These are phyloP conservation scores for Medicago arabica DNA, from an alignment of 306 rosid species.

Conservation along the genomic window DNA sequence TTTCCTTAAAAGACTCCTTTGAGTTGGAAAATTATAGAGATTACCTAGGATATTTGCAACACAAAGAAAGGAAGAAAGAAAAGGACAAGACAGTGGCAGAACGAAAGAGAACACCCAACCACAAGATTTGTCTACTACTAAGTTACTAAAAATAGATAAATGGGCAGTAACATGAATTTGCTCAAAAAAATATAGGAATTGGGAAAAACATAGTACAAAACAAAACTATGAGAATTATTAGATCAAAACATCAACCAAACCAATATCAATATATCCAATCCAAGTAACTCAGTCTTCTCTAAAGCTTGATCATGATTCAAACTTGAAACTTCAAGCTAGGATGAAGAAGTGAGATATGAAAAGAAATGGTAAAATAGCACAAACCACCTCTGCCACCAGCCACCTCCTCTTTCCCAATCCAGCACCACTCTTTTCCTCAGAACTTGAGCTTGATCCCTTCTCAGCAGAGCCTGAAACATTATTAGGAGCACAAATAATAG, in stretches of 20 bases:
- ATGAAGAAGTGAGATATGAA: constrained; percentile 48
- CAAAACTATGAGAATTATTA: background rate
- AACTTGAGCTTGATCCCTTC: constrained; percentile 43
- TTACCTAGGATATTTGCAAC: background rate
- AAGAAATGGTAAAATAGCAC: constrained; percentile 45
- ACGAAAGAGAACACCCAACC: background rate
- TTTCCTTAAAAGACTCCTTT: background rate
- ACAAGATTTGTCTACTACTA: background rate
- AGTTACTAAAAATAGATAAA: background rate
- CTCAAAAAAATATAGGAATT: constrained; percentile 26
- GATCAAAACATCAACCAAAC: background rate
- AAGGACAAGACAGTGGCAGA: background rate
- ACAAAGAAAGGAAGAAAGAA: constrained; percentile 6
- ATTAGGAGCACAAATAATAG: background rate
- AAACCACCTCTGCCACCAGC: constrained; percentile 44
- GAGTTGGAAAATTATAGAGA: background rate
- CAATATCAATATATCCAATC: background rate
- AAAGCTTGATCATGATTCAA: constrained; percentile 25
- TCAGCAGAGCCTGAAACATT: constrained; percentile 41
- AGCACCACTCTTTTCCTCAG: constrained; percentile 51
- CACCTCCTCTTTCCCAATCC: constrained; percentile 46
- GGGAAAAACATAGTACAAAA: background rate
- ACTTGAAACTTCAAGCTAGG: constrained; percentile 32
- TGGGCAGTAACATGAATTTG: background rate
- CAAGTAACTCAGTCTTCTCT: background rate